Evolutionary conservation across 106 monocot species (phyloP).

Genomic region (Iris macrosiphon): DNA sequence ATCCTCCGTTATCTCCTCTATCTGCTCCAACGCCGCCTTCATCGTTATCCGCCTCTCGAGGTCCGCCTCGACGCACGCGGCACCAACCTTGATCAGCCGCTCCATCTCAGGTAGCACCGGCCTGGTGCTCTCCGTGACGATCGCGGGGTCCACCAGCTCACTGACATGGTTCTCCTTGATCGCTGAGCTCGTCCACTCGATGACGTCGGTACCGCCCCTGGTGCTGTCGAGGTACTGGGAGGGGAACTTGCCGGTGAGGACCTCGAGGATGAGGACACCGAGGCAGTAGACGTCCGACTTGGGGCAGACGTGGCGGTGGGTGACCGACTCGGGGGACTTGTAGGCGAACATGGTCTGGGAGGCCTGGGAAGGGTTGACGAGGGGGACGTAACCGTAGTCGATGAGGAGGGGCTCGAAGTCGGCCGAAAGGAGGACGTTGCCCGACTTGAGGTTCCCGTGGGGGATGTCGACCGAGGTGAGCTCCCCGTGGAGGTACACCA

Average conservation of each 20-base stretch:
- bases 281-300: constrained; percentile 87
- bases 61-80: constrained; percentile 20
- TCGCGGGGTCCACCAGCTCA: constrained; percentile 40
- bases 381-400: constrained; percentile 64
- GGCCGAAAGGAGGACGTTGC: constrained; percentile 56
- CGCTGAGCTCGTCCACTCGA: constrained; percentile 33
- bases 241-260: constrained; percentile 81
- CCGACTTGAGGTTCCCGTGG: constrained; percentile 87
- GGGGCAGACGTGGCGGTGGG: constrained; percentile 24
- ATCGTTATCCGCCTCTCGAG: constrained; percentile 34
- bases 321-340: constrained; percentile 54
- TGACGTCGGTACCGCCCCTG: constrained; percentile 60
- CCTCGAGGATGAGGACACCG: constrained; percentile 80
- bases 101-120: constrained; percentile 17
- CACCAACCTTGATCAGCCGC: constrained; percentile 33
- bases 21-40: constrained; percentile 31
- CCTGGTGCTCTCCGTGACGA: constrained; percentile 1
- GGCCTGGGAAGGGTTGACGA: constrained; percentile 44
- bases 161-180: constrained; percentile 23
- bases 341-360: constrained; percentile 40
- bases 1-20: constrained; percentile 41
- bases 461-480: constrained; percentile 33
- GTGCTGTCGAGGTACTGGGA: constrained; percentile 54
- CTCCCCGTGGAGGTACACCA: constrained; percentile 62
- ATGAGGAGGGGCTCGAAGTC: constrained; percentile 67